Percentiles rank a stretch among this genome's conserved stretches.
Conservation (phyloP, 176 grass and related monocot species). For the Hsuehochloa calcarea region DNA sequence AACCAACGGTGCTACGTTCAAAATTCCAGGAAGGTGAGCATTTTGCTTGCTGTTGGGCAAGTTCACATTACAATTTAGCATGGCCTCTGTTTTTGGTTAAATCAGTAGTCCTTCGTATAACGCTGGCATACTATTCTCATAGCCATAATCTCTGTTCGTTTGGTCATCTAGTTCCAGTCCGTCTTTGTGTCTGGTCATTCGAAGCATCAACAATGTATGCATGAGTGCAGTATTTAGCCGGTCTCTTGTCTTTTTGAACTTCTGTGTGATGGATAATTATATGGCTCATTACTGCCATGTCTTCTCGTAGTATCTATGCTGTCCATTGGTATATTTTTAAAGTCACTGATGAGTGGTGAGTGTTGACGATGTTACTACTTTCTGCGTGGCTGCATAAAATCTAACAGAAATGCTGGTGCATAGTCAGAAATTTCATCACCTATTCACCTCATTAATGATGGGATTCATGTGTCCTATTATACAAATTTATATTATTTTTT, state of each 20-base stretch:
- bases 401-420: background rate
- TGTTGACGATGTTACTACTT: background rate
- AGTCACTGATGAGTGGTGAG: background rate
- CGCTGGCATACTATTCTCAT: background rate
- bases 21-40: constrained; percentile 84
- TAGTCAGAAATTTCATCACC: background rate
- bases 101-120: background rate
- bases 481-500: background rate
- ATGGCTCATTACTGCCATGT: background rate
- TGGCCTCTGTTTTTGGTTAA: background rate
- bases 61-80: constrained; percentile 9
- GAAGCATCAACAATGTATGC: background rate
- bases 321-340: background rate
- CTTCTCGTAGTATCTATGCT: background rate
- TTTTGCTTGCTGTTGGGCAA: background rate
- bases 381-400: background rate
- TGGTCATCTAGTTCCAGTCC: background rate
- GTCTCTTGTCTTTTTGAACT: background rate
- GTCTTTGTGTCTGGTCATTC: background rate
- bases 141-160: background rate
- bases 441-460: background rate
- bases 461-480: background rate
- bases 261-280: background rate
- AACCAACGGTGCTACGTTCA: constrained; percentile 91
- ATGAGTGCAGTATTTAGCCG: background rate